These are phyloP conservation scores for Eucalyptus cloeziana DNA, from an alignment of 345 rosid genomes.

Conservation along the genomic window DNA sequence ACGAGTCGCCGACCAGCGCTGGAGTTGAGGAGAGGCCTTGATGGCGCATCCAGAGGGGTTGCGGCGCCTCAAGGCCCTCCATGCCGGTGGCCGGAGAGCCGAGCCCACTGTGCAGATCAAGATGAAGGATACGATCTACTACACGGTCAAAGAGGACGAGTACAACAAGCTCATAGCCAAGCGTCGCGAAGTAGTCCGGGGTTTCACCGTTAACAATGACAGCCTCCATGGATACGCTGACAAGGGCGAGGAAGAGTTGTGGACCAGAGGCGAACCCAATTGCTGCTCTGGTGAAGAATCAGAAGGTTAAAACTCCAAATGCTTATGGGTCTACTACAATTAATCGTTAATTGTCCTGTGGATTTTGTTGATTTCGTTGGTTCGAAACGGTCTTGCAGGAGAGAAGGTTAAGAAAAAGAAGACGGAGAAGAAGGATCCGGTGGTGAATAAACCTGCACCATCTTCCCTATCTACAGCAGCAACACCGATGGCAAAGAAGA, in stretches of 20 bases:
- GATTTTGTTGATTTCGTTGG: too few relatives aligned
- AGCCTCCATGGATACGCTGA: constrained; percentile 67
- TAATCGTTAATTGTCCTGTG: too few relatives aligned
- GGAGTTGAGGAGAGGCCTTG: too few relatives aligned
- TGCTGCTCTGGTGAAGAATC: constrained; percentile 53
- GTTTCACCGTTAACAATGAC: constrained; percentile 66
- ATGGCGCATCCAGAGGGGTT: too few relatives aligned
- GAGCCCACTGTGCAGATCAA: constrained; percentile 42
- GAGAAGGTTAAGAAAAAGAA: constrained; percentile 36
- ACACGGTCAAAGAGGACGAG: constrained; percentile 55
- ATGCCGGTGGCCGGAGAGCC: constrained; percentile 57
- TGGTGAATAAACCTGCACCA: constrained; percentile 33
- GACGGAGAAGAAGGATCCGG: constrained; percentile 27
- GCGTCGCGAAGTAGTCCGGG: constrained; percentile 61
- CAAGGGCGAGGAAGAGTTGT: constrained; percentile 85
- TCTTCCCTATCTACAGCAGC: constrained; percentile 65
- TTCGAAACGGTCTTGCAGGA: neutral
- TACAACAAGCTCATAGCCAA: constrained; percentile 55
- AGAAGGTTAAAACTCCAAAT: neutral
- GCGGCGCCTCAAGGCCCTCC: constrained; percentile 27
- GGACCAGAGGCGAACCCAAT: constrained; percentile 36
- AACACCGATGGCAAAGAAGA: constrained; percentile 71
- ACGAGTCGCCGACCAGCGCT: neutral
- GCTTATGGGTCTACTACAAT: neutral
- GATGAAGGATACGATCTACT: constrained; percentile 59